A percentile compares a stretch with the other conserved stretches of the same genome.
Conservation (phyloP, 768 basidiomycete species). For the Boletellus sp. region DNA sequence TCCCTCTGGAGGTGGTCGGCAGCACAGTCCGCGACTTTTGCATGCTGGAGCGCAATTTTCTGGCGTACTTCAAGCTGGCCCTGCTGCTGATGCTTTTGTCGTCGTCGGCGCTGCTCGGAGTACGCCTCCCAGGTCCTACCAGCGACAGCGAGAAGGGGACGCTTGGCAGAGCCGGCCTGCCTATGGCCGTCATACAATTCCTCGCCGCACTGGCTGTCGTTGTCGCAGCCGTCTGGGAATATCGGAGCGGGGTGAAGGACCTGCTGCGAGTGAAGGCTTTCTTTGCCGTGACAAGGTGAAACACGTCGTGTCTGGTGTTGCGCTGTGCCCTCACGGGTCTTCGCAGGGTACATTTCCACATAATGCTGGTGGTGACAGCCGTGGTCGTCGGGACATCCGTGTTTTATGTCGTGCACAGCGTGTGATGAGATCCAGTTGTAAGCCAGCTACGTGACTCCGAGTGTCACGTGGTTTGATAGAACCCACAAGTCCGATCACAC, state of each 20-base stretch:
- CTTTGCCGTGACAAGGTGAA: slow-evolving; percentile 52
- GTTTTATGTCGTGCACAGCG: slow-evolving; percentile 39
- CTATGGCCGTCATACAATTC: slow-evolving; percentile 53
- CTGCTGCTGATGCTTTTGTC: slow-evolving; percentile 61
- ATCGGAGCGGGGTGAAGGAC: slow-evolving; percentile 54
- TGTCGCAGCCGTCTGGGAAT: slow-evolving; percentile 62
- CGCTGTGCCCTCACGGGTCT: slow-evolving; percentile 1
- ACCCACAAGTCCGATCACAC: slow-evolving; percentile 9
- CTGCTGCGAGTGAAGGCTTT: slow-evolving; percentile 58
- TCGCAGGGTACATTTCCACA: slow-evolving; percentile 46
- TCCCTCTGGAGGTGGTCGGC: slow-evolving; percentile 44
- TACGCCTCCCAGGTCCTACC: slow-evolving; percentile 48
- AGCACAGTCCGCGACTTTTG: slow-evolving; percentile 71
- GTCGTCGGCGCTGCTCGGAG: slow-evolving; percentile 58
- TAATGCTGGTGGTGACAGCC: slow-evolving; percentile 47
- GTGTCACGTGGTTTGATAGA: slow-evolving; percentile 21
- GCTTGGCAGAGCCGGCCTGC: slow-evolving; percentile 34
- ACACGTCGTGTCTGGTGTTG: slow-evolving; percentile 14
- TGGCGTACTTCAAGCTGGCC: slow-evolving; percentile 65
- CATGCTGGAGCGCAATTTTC: slow-evolving; percentile 75
- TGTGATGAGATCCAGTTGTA: slow-evolving; percentile 5
- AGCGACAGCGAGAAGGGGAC: slow-evolving; percentile 18
- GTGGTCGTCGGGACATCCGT: slow-evolving; percentile 52
- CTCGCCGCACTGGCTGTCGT: slow-evolving; percentile 52
- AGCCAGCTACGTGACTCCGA: no score